These are phyloP conservation scores for Fusarium sp. DNA, from an alignment of 2,329 filamentous ascomycete genomes.

Conservation along the genomic window DNA sequence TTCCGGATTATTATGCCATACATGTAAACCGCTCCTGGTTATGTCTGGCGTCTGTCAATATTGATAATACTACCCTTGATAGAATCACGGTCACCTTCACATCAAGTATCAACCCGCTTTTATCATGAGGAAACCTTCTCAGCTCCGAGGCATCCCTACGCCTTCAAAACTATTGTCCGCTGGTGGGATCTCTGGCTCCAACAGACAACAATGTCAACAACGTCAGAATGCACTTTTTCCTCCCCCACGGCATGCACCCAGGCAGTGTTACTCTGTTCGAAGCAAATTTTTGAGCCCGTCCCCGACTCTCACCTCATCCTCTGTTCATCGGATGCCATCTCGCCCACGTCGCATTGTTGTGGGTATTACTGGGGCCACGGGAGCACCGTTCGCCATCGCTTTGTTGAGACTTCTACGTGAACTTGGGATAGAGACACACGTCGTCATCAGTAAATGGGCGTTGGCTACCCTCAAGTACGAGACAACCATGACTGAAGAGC, in stretches of 20 bases:
- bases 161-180: background rate
- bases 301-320: background rate
- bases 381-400: conserved; percentile 59
- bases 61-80: background rate
- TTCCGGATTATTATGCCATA: background rate
- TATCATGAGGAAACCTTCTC: background rate
- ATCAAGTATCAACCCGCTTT: accelerated
- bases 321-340: background rate
- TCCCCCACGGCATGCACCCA: background rate
- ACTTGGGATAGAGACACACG: conserved; percentile 62
- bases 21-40: background rate
- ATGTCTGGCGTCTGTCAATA: background rate
- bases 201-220: background rate
- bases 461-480: conserved; percentile 62
- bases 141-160: background rate
- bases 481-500: conserved; percentile 55
- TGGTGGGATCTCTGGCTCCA: background rate
- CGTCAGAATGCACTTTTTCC: background rate
- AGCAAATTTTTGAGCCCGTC: background rate
- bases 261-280: background rate
- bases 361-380: conserved; percentile 65
- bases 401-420: conserved; percentile 56
- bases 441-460: conserved; percentile 64
- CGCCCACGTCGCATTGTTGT: conserved; percentile 56
- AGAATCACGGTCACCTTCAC: background rate